Evolutionary conservation across 257 asterid genomes (phyloP).

Genomic region (Fraxinus cuspidata): DNA sequence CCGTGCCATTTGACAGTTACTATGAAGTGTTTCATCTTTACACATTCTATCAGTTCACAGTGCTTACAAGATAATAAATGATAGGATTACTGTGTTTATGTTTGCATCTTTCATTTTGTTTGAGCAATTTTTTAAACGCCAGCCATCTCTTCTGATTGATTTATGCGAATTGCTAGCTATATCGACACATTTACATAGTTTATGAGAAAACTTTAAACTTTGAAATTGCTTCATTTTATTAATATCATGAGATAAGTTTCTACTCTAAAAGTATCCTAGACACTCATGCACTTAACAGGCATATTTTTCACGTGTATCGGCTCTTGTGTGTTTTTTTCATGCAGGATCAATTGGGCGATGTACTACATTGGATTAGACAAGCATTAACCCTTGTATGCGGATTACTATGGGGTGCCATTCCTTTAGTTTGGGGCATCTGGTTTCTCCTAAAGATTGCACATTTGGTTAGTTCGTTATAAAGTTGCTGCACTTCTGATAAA

Average conservation of each 20-base stretch:
- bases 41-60: neutral
- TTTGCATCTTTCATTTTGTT: neutral
- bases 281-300: neutral
- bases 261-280: neutral
- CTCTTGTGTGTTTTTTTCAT: constrained; percentile 23
- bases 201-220: neutral
- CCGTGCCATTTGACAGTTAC: neutral
- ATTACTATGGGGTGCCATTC: constrained; percentile 87
- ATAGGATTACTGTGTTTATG: too few relatives aligned
- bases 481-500: neutral
- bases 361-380: constrained; percentile 92
- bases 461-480: neutral
- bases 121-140: neutral
- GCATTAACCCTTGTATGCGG: constrained; percentile 74
- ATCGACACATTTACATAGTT: too few relatives aligned
- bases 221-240: neutral
- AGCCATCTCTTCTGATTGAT: neutral
- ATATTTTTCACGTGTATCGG: constrained; percentile 3
- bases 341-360: constrained; percentile 95
- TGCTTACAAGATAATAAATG: too few relatives aligned
- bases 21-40: neutral
- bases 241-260: neutral
- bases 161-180: neutral
- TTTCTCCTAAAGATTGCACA: constrained; percentile 57
- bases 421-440: constrained; percentile 89